phyloP scores from a whole-genome alignment of 257 asterid genomes.

The Solanum pennellii region DNA sequence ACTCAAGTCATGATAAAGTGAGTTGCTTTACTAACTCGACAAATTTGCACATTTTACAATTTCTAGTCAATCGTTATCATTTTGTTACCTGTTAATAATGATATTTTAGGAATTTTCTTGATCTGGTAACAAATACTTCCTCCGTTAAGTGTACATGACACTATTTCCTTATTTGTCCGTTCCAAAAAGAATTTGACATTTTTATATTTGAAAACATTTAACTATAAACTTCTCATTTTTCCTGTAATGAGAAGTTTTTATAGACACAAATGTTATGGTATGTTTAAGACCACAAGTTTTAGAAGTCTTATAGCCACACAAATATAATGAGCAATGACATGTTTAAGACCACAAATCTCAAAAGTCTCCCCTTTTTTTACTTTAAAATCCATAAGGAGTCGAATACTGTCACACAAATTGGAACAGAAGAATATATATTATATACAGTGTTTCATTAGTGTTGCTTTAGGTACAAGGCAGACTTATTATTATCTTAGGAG shows the following conservation, averaged over 20 bases:
- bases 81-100: background rate
- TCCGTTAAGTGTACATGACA: background rate
- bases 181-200: background rate
- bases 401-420: background rate
- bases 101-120: background rate
- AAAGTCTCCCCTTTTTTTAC: background rate
- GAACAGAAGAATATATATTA: background rate
- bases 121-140: background rate
- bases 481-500: background rate
- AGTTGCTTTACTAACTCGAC: constrained; percentile 3
- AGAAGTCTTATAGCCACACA: background rate
- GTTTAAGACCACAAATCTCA: background rate
- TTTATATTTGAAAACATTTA: background rate
- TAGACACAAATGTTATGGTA: background rate
- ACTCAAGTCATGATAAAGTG: constrained; percentile 69
- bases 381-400: background rate
- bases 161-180: background rate
- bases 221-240: background rate
- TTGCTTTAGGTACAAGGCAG: background rate
- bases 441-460: background rate
- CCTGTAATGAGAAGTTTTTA: background rate
- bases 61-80: background rate
- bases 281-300: background rate
- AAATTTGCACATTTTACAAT: background rate
- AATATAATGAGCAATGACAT: background rate